Evolutionary conservation across 75 land plant genomes (phyloP).

Genomic region (Cryptomeria japonica): DNA sequence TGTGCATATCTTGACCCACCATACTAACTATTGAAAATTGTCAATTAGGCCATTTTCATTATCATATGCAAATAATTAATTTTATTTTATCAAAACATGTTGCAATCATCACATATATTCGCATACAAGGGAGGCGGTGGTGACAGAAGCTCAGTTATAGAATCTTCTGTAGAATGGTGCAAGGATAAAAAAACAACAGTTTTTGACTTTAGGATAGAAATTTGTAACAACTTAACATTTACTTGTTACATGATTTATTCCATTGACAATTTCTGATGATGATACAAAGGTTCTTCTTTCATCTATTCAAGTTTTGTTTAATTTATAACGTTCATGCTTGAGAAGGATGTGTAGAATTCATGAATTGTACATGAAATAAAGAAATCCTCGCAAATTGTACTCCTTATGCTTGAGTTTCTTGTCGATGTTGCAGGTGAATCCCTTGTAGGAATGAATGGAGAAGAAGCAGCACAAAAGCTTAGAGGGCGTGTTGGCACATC

Average conservation of each 20-base stretch:
- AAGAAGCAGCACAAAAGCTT: constrained; percentile 89
- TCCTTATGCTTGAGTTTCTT: not conserved
- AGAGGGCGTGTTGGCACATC: constrained; percentile 89
- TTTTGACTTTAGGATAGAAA: not conserved
- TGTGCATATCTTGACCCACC: too few relatives aligned
- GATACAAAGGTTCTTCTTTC: not conserved
- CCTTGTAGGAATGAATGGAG: constrained; percentile 76
- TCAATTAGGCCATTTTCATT: too few relatives aligned
- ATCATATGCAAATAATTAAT: too few relatives aligned
- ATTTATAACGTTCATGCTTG: not conserved
- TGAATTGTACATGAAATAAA: not conserved
- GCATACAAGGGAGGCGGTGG: too few relatives aligned
- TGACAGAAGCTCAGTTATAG: too few relatives aligned
- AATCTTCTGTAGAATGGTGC: too few relatives aligned
- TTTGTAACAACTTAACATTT: not conserved
- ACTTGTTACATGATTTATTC: not conserved
- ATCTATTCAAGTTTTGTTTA: not conserved
- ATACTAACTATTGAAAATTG: too few relatives aligned
- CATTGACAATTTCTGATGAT: not conserved
- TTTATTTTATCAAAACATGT: too few relatives aligned
- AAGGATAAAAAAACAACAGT: not conserved
- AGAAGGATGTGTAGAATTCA: not conserved
- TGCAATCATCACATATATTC: too few relatives aligned
- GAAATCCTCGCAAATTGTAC: not conserved
- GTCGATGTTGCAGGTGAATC: constrained; percentile 49